A percentile compares a stretch with the other conserved stretches of the same genome.
Evolutionary conservation across 2,329 filamentous ascomycete genomes (phyloP).

Genomic region (Verticillium klebahnii): DNA sequence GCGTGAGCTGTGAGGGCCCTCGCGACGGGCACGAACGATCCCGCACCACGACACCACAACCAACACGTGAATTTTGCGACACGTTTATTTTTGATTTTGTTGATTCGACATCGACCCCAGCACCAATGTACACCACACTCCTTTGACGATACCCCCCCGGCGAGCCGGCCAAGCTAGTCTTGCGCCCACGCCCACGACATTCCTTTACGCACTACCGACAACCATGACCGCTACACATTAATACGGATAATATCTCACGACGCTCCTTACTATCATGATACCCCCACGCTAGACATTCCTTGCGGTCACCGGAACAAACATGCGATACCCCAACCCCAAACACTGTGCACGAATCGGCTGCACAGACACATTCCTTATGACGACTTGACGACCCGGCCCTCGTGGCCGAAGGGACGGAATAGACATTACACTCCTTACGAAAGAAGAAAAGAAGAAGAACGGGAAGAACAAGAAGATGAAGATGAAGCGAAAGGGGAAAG

Average conservation of each 20-base stretch:
- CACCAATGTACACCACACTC: constrained; percentile 29
- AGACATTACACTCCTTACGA: constrained; percentile 43
- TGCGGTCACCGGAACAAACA: constrained; percentile 19
- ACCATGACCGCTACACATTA: constrained; percentile 3
- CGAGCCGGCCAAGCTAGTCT: constrained; percentile 1
- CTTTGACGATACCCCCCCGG: constrained; percentile 15
- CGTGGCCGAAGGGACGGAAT: constrained; percentile 1
- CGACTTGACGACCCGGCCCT: constrained; percentile 10
- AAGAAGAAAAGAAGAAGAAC: not conserved
- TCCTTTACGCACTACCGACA: constrained; percentile 19
- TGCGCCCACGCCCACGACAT: constrained; percentile 14
- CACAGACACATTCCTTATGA: constrained; percentile 21
- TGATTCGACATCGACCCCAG: constrained; percentile 17
- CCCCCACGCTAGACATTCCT: constrained; percentile 26
- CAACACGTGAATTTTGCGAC: constrained; percentile 12
- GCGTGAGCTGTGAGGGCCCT: constrained; percentile 26
- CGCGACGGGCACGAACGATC: constrained; percentile 23
- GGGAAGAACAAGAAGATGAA: not conserved
- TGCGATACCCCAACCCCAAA: not conserved
- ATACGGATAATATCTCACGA: constrained; percentile 21
- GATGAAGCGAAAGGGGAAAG: not conserved
- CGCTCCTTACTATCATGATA: constrained; percentile 1
- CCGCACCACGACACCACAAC: constrained; percentile 20
- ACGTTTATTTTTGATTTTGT: constrained; percentile 19
- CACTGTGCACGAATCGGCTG: not conserved